phyloP scores from a whole-genome alignment of 345 rosid genomes.

The Syzygium grande region DNA sequence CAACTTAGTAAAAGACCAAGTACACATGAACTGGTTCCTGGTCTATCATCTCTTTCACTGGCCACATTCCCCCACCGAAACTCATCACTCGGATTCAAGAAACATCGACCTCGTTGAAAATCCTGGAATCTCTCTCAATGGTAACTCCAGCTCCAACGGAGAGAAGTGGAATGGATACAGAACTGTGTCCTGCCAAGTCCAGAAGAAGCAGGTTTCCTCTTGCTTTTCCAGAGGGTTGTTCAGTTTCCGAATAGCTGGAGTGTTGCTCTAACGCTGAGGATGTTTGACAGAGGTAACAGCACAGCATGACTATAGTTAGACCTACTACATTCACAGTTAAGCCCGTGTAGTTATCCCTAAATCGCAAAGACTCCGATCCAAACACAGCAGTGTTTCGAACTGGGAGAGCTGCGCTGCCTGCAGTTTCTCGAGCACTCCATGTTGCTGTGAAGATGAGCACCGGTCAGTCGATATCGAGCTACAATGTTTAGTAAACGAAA shows the following conservation, averaged over 20 bases:
- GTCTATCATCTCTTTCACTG: neutral
- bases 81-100: neutral
- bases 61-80: neutral
- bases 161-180: neutral
- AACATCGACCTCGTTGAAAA: neutral
- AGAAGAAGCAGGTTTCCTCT: neutral
- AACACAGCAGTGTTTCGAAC: neutral
- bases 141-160: neutral
- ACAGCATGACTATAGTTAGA: neutral
- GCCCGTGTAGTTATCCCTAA: neutral
- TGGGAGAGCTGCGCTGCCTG: neutral
- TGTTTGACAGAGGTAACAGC: neutral
- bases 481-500: neutral
- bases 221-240: neutral
- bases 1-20: neutral
- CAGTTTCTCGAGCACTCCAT: neutral
- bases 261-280: neutral
- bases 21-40: neutral
- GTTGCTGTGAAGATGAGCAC: neutral
- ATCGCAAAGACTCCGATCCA: neutral
- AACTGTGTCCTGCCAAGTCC: neutral
- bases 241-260: neutral
- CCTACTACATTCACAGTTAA: neutral
- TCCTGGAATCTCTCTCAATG: neutral
- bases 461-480: neutral